phyloP scores from a whole-genome alignment of 2,329 filamentous ascomycete genomes.

The Coniosporium tulheliwenetii region DNA sequence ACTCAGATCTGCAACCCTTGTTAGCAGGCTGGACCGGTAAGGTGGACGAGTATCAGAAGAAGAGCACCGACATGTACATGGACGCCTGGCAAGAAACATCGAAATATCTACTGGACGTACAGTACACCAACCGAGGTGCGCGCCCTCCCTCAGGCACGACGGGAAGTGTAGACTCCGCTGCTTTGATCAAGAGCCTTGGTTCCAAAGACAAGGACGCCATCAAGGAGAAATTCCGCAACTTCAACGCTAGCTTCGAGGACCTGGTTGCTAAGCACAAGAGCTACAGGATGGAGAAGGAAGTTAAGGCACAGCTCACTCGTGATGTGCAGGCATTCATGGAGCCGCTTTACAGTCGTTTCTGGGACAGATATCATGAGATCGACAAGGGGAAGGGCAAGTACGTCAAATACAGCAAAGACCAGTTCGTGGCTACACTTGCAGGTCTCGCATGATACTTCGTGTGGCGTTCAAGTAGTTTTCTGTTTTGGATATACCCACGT shows the following conservation, averaged over 20 bases:
- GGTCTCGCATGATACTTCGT: no score
- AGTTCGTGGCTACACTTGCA: conserved; percentile 47
- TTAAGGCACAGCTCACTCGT: conserved; percentile 60
- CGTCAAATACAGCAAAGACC: conserved; percentile 86
- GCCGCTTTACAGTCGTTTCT: conserved; percentile 87
- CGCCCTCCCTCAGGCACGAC: conserved; percentile 51
- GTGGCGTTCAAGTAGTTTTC: no score
- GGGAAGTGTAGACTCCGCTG: conserved; percentile 53
- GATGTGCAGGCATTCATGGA: conserved; percentile 88
- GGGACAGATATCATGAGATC: conserved; percentile 92
- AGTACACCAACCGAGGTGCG: conserved; percentile 64
- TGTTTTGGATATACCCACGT: no score
- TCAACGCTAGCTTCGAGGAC: conserved; percentile 84
- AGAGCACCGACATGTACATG: conserved; percentile 64
- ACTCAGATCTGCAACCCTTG: conserved; percentile 61
- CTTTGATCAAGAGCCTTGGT: conserved; percentile 66
- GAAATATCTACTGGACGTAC: conserved; percentile 71
- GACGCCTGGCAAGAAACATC: conserved; percentile 82
- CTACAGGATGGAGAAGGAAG: conserved; percentile 82
- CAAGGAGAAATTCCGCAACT: conserved; percentile 87
- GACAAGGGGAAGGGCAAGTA: conserved; percentile 98
- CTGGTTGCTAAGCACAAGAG: conserved; percentile 68
- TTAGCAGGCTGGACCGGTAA: conserved; percentile 34
- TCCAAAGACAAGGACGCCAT: conserved; percentile 93
- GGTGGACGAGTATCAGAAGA: conserved; percentile 77